Conservation (phyloP, 139 green algal genomes). For the Closterium sp. region DNA sequence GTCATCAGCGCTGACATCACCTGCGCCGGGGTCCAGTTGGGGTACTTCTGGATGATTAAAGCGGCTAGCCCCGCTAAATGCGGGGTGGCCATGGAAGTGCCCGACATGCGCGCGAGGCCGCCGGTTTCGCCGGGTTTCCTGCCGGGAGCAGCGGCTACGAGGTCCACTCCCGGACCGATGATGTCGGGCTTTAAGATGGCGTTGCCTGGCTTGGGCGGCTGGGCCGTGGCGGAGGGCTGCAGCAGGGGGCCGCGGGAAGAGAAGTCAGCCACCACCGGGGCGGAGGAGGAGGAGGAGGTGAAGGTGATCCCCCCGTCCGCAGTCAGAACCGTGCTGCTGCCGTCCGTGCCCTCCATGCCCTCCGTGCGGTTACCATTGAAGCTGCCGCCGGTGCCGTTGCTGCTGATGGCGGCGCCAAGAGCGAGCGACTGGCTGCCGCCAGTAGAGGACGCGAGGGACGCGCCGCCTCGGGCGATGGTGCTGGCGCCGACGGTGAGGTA, state of each 20-base stretch:
- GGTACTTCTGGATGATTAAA: neutral
- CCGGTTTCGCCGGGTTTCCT: neutral
- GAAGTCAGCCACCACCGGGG: neutral
- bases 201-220: neutral
- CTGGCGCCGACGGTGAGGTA: neutral
- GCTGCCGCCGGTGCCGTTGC: neutral
- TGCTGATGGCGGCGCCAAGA: neutral
- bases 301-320: neutral
- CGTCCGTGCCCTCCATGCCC: neutral
- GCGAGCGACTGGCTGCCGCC: neutral
- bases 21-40: neutral
- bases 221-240: neutral
- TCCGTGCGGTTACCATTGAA: neutral
- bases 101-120: neutral
- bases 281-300: neutral
- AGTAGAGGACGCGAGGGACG: neutral
- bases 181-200: neutral
- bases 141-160: neutral
- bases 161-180: neutral
- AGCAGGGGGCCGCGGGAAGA: neutral
- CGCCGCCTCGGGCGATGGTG: neutral
- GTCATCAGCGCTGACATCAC: neutral
- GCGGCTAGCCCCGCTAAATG: neutral
- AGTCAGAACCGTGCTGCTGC: neutral
- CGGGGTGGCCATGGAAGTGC: neutral